These are phyloP conservation scores for Abrus pulchellus DNA, from an alignment of 306 rosid species.

Conservation along the genomic window DNA sequence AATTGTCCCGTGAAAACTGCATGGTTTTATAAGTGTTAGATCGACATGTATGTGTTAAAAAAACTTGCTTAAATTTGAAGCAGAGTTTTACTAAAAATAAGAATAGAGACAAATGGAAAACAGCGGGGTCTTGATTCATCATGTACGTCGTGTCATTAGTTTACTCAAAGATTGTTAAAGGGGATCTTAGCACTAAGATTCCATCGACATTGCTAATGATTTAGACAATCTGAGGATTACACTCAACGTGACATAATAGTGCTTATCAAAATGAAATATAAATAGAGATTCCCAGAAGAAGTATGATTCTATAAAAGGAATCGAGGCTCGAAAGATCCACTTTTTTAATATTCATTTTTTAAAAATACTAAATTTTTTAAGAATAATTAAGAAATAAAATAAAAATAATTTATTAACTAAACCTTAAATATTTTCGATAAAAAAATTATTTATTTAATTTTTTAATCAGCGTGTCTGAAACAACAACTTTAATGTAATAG, in stretches of 20 bases:
- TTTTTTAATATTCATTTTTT: neutral
- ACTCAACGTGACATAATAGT: neutral
- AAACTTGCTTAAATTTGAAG: neutral
- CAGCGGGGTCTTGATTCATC: neutral
- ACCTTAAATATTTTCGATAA: too few relatives aligned
- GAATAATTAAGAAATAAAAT: too few relatives aligned
- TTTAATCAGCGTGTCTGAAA: too few relatives aligned
- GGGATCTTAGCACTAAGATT: slow-evolving; percentile 1
- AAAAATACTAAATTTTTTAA: too few relatives aligned
- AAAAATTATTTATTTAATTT: too few relatives aligned
- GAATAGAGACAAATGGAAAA: neutral
- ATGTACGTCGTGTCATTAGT: neutral
- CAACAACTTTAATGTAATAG: neutral
- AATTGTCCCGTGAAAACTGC: neutral
- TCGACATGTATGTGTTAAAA: neutral
- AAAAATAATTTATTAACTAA: too few relatives aligned
- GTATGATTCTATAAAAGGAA: slow-evolving; percentile 9
- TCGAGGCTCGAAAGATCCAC: neutral
- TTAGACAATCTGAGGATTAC: slow-evolving; percentile 16
- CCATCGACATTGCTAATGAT: slow-evolving; percentile 10
- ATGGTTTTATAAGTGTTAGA: neutral
- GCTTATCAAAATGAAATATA: slow-evolving; percentile 24
- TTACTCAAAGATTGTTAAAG: neutral
- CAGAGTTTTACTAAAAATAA: neutral
- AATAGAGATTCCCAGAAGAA: slow-evolving; percentile 30